Conservation (phyloP, 352 stramenopile genomes). For the Blastocystis hominis region DNA sequence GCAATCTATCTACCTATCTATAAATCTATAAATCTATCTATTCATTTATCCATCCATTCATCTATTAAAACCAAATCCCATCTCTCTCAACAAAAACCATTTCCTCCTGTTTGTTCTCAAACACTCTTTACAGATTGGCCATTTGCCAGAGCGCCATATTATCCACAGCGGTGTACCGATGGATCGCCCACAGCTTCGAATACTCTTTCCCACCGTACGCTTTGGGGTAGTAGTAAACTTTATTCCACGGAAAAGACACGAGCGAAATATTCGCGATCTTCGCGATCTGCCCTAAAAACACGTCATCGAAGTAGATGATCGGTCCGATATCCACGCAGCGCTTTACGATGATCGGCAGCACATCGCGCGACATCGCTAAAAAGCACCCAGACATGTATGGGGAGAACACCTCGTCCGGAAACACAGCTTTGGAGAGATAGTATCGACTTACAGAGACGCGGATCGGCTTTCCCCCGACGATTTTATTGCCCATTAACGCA, state of each 20-base stretch:
- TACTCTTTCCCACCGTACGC: background rate
- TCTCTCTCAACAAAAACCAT: background rate
- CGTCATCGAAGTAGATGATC: slow-evolving; percentile 52
- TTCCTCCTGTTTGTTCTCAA: background rate
- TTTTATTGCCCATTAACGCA: slow-evolving; percentile 34
- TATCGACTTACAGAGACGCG: slow-evolving; percentile 17
- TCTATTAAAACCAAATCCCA: no score
- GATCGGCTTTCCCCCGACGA: slow-evolving; percentile 2
- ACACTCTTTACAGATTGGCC: background rate
- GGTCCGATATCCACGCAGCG: slow-evolving; percentile 19
- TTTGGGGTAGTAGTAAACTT: slow-evolving; percentile 8
- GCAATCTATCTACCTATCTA: no score
- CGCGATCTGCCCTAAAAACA: slow-evolving; percentile 39
- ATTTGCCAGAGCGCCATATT: slow-evolving; percentile 52
- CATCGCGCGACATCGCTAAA: slow-evolving; percentile 19
- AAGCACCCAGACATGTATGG: slow-evolving; percentile 48
- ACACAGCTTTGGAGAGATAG: slow-evolving; percentile 38
- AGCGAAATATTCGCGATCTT: slow-evolving; percentile 17
- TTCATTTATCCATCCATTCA: no score
- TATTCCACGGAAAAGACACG: slow-evolving; percentile 20
- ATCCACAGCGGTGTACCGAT: slow-evolving; percentile 19
- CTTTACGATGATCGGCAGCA: slow-evolving; percentile 27
- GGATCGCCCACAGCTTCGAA: slow-evolving; percentile 24
- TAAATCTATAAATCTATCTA: no score
- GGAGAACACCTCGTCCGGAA: background rate